Base-by-base conservation (phyloP, 2,329 filamentous ascomycete species). In the Didymella lethalis region DNA sequence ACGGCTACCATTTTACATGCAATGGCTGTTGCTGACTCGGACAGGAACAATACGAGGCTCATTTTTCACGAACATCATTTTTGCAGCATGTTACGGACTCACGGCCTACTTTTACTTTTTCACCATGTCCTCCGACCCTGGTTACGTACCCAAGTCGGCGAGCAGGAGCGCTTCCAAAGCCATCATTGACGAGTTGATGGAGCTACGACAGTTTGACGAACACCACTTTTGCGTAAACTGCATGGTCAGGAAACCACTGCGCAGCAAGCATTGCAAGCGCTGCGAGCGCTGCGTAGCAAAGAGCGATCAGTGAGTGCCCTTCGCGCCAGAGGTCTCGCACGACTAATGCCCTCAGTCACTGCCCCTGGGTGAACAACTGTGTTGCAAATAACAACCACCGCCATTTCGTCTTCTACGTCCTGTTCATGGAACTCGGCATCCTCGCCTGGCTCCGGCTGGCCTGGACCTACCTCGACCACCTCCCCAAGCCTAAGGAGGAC, bases 321-420 rank as follows among this genome's bases (percentile, higher is more conserved):
- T 18, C 2, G 16, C 3, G 11, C 23, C 34, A 7, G 34, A 2
- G 23, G 0, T 12, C n/a, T 44, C 40, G 41, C 41, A 7, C 36
- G 45, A 47, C 72, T 75, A 63, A 74, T 48, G 3, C 12, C 44
- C n/a, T 31, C 65, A 96, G 92, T 73, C 95, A 99, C 75, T 99
- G 95, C 72, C 95, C 95, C 0, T 99, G 95, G 95, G 91, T 98
- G 25, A 91, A 96, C 79, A 98, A 97, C 78, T 99, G 95, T 71
- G 87, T 99, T 41, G 95, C 92, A 43, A 86, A 95, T 64, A 98
- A 98, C 80, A 99, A 98, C 76, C 91, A 98, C 72, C 89, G 95
- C 14, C 93, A 97, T 68, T 99, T 99, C 77, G 90, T 97, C 71
- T 81, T 97, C 48, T 99, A 98, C 75, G 85, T 99, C 18, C 80